Evolutionary conservation across 2,329 filamentous ascomycete genomes (phyloP).

Genomic region (Aureobasidium leucospermi): DNA sequence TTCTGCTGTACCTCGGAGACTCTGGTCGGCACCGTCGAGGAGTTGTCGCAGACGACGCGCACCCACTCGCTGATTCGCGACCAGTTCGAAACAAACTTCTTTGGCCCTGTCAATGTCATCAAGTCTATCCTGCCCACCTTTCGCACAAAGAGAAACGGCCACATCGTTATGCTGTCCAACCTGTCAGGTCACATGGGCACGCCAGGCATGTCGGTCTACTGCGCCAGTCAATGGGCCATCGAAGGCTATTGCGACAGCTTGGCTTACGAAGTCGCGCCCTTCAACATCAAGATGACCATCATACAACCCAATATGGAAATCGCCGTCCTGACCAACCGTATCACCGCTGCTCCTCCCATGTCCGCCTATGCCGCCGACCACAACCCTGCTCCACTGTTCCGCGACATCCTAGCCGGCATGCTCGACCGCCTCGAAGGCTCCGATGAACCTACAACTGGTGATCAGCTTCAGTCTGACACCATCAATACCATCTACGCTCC

Average conservation of each 20-base stretch:
- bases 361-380: slow-evolving; percentile 59
- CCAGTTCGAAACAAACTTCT: slow-evolving; percentile 93
- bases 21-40: slow-evolving; percentile 84
- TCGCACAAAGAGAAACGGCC: slow-evolving; percentile 71
- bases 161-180: slow-evolving; percentile 83
- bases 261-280: slow-evolving; percentile 89
- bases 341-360: slow-evolving; percentile 75
- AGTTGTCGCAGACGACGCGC: slow-evolving; percentile 65
- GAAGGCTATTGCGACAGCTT: slow-evolving; percentile 93
- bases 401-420: slow-evolving; percentile 74
- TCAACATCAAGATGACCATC: slow-evolving; percentile 93
- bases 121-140: slow-evolving; percentile 77
- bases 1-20: slow-evolving; percentile 86
- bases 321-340: slow-evolving; percentile 74
- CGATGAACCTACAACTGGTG: slow-evolving; percentile 36
- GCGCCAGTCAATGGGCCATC: slow-evolving; percentile 86
- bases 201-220: slow-evolving; percentile 83
- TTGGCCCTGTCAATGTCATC: slow-evolving; percentile 92
- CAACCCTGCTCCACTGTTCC: slow-evolving; percentile 70
- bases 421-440: slow-evolving; percentile 61
- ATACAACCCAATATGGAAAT: slow-evolving; percentile 95
- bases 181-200: slow-evolving; percentile 90
- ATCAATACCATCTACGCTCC: slow-evolving; percentile 66
- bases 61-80: slow-evolving; percentile 76
- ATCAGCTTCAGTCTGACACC: slow-evolving; percentile 39